Evolutionary conservation across 805 yeast species (phyloP), one percentile per base, ranked within the genome.

Genomic region (Blastobotrys americana): DNA sequence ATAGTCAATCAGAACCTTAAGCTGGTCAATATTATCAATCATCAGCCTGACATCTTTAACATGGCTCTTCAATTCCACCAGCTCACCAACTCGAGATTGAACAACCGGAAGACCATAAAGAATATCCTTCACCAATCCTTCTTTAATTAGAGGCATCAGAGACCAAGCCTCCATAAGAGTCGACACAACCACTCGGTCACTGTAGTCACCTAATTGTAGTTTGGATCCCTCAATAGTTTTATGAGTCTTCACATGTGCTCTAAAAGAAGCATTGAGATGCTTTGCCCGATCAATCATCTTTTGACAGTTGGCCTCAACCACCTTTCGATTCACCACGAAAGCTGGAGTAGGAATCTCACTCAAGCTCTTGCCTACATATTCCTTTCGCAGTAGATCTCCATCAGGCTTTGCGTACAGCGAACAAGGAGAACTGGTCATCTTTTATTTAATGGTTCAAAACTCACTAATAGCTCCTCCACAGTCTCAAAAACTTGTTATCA

Each of bases 171-270:
- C 94, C 43, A 66, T 67, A 35, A 82, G 55, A 1, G 93, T 84
- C 1, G 88, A 80, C 2, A 82, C 84, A 3, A 84, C 78, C 21
- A 82, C 70, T 38, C 72, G 68, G 40, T 68, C 66, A 16, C 78
- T 69, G 25, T 58, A 63, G n/a, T 40, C 46, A 1, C 69, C 81
- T 57, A 80, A 58, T 61, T 80, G 84, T 35, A 73, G 58, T 18
- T 60, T 53, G 2, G 78, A 66, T 4, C 84, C 88, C 52, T 79
- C 82, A 6, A 68, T 51, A 1, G 84, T 73, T 59, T 84, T 84
- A 59, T 82, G 88, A 0, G 93, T 84, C 60, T 84, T 84, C 18
- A 84, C 77, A 57, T 83, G 88, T 3, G 84, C 81, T 47, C 94
- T 68, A 58, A 83, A 82, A 16, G 60, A 66, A 4, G 69, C 67